These are phyloP conservation scores for Dalechampia spathulata DNA, from an alignment of 441 rosid species.

Conservation along the genomic window DNA sequence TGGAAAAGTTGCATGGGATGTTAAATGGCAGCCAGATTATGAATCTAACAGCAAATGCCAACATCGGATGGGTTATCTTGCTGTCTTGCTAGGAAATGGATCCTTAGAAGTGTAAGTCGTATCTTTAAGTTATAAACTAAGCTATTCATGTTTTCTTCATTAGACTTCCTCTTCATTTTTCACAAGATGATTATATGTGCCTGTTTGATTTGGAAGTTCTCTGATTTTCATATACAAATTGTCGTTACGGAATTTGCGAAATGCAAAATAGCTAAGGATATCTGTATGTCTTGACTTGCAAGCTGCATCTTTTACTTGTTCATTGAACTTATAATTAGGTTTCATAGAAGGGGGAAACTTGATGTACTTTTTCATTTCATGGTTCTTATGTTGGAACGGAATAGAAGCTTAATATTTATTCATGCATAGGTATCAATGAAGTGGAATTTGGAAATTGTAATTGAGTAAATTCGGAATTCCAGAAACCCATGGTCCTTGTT, in stretches of 20 bases:
- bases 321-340: not conserved
- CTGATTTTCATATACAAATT: too few relatives aligned
- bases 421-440: too few relatives aligned
- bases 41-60: conserved; percentile 32
- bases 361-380: not conserved
- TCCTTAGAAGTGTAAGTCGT: conserved; percentile 84
- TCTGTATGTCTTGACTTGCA: not conserved
- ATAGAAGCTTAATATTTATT: not conserved
- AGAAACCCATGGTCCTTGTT: not conserved
- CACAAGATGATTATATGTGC: too few relatives aligned
- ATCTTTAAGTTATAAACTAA: not conserved
- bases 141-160: not conserved
- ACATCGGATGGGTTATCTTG: conserved; percentile 84
- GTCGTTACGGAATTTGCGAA: too few relatives aligned
- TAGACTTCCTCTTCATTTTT: too few relatives aligned
- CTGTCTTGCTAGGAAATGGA: conserved; percentile 85
- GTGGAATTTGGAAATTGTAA: not conserved
- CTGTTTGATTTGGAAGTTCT: too few relatives aligned
- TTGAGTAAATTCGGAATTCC: not conserved
- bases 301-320: not conserved
- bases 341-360: not conserved
- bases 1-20: conserved; percentile 94
- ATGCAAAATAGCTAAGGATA: too few relatives aligned
- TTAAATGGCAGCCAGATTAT: conserved; percentile 70
- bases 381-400: conserved; percentile 1